These are phyloP conservation scores for Closterium sp. DNA, from an alignment of 139 green algal species.

Conservation along the genomic window DNA sequence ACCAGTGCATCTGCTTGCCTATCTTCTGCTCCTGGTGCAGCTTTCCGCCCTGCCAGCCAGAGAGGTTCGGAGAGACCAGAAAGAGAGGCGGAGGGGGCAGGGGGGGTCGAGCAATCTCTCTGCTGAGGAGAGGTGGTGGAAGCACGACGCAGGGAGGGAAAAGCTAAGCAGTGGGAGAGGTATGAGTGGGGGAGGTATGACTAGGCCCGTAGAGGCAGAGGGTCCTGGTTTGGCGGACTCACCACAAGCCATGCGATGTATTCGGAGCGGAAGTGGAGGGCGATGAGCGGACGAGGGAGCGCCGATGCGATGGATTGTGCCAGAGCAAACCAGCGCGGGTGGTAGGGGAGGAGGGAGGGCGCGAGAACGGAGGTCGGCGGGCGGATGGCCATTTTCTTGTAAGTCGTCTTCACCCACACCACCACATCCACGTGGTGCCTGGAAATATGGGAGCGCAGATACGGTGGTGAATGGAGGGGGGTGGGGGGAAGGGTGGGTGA, in stretches of 20 bases:
- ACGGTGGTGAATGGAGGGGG: neutral
- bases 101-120: too few relatives aligned
- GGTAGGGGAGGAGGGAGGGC: neutral
- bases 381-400: neutral
- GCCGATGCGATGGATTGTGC: neutral
- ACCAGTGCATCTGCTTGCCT: neutral
- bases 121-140: too few relatives aligned
- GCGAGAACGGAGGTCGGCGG: neutral
- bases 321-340: neutral
- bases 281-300: neutral
- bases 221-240: neutral
- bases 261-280: neutral
- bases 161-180: too few relatives aligned
- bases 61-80: neutral
- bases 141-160: too few relatives aligned
- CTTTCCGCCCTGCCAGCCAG: neutral
- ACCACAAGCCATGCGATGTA: neutral
- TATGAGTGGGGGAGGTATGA: too few relatives aligned
- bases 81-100: neutral
- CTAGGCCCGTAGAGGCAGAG: too few relatives aligned
- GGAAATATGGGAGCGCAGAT: too few relatives aligned
- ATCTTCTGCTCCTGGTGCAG: neutral
- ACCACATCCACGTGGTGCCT: neutral
- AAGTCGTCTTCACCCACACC: neutral
- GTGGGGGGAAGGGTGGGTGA: neutral